Evolutionary conservation across 371 early-diverging fungal genomes (phyloP), one percentile per base, ranked within the genome.

Genomic region (Syncephalastrum monosporum): DNA sequence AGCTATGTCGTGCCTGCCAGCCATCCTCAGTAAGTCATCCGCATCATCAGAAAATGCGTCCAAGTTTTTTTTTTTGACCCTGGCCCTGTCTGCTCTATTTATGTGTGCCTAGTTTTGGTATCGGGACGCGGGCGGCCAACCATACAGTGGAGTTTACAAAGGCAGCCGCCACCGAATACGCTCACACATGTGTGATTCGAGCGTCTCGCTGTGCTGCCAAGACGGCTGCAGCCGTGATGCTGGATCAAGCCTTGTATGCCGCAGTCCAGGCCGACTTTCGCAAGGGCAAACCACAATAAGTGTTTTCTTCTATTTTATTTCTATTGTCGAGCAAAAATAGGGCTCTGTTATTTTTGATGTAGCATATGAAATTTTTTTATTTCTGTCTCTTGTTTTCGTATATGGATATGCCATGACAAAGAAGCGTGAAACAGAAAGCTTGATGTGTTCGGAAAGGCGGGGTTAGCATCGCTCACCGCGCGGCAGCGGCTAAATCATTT

Each of bases 71-170:
- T 10, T 33, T 33, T 10, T 12, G 38, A 33, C 38, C 38, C 21
- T 21, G 21, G 21, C 21, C 38, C 12, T 33, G 38, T 10, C 10
- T 33, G 7, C 8, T 33, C 38, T 33, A 10, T 47, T 14, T 45
- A 4, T 47, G 33, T 23, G 12, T 38, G 19, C 42, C 60, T 17
- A 65, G 73, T 0, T 74, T 68, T 48, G 59, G 53, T 15, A 64
- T 72, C 27, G 56, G 62, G 47, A 59, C 61, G 2, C 52, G 56
- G 7, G 71, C 80, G 16, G 63, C 77, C 15, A 79, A 81, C 53
- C 89, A 89, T 53, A 82, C 87, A 0, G 63, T 65, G 29, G 83
- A 78, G 53, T 91, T 91, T 61, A 57, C 85, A 2, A 65, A 68
- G 23, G 81, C 68, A 8, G 84, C 90, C 1, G 67, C 75, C 57